Conservation (phyloP, 768 basidiomycete species). For the Lenzites betulinus region DNA sequence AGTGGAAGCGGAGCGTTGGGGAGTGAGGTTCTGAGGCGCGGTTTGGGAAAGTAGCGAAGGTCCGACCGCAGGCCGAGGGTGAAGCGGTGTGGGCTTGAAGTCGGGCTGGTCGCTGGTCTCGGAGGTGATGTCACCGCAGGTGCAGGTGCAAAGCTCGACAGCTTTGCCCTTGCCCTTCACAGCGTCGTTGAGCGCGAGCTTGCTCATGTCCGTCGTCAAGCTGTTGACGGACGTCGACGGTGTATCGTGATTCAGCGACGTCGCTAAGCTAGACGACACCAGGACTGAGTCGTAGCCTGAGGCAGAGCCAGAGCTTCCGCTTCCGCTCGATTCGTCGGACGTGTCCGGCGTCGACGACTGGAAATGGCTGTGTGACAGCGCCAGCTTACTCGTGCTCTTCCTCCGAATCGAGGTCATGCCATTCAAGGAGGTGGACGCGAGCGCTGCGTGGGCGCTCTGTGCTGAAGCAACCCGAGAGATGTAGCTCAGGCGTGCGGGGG, state of each 20-base stretch:
- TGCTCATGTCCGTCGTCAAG: conserved; percentile 24
- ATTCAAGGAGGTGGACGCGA: not conserved
- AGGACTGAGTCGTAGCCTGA: conserved; percentile 11
- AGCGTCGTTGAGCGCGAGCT: conserved; percentile 20
- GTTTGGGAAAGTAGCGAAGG: conserved; percentile 41
- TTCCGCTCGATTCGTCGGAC: conserved; percentile 28
- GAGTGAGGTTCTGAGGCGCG: conserved; percentile 33
- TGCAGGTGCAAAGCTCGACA: conserved; percentile 14
- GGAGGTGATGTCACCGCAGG: conserved; percentile 9
- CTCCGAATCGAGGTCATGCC: conserved; percentile 2
- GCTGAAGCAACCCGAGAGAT: conserved; percentile 29
- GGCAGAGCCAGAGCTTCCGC: conserved; percentile 22
- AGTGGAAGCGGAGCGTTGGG: conserved; percentile 20
- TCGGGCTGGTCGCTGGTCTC: conserved; percentile 4
- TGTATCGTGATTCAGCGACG: conserved; percentile 24
- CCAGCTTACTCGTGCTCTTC: conserved; percentile 21
- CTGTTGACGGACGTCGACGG: conserved; percentile 36
- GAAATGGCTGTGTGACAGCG: conserved; percentile 8
- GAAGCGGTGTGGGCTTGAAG: conserved; percentile 14
- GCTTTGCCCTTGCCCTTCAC: conserved; percentile 11
- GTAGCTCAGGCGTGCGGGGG: conserved; percentile 23
- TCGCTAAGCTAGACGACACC: conserved; percentile 23
- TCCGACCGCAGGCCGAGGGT: conserved; percentile 22
- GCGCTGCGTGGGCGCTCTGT: conserved; percentile 16
- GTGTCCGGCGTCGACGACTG: conserved; percentile 21